Evolutionary conservation across 768 basidiomycete species (phyloP).

Genomic region (Solioccasus polychromus): DNA sequence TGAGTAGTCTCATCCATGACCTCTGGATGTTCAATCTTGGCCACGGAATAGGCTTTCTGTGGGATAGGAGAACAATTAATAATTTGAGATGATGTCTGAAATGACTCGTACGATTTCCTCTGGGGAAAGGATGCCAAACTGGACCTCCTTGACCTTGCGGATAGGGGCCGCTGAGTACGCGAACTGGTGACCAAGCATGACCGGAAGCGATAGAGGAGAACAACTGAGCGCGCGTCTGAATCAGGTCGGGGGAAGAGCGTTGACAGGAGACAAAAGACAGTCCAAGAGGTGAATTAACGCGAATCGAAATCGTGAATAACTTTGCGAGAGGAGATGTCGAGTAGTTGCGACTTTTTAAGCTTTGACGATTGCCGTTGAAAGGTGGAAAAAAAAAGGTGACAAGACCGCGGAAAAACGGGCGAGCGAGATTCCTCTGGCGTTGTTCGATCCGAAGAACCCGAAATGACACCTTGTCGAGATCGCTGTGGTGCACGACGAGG

Average conservation of each 20-base stretch:
- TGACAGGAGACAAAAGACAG: constrained; percentile 2
- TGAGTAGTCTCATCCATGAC: constrained; percentile 95
- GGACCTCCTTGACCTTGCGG: constrained; percentile 95
- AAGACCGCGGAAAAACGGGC: constrained; percentile 13
- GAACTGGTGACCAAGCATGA: constrained; percentile 86
- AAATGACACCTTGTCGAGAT: neutral
- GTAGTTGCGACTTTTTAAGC: constrained; percentile 21
- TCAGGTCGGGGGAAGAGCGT: neutral
- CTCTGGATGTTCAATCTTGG: constrained; percentile 97
- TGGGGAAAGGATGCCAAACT: constrained; percentile 97
- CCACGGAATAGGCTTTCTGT: constrained; percentile 98
- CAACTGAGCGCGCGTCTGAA: constrained; percentile 17
- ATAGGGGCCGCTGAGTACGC: constrained; percentile 92
- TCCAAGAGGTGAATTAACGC: constrained; percentile 26
- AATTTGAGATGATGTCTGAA: neutral
- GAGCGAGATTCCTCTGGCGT: constrained; percentile 1
- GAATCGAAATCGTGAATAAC: constrained; percentile 16
- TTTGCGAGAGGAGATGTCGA: constrained; percentile 5
- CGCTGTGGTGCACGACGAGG: constrained; percentile 11
- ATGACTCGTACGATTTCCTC: constrained; percentile 82
- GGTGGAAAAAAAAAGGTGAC: constrained; percentile 15
- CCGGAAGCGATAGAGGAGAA: constrained; percentile 12
- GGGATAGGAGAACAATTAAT: constrained; percentile 16
- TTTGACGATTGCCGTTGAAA: constrained; percentile 9
- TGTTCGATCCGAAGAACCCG: neutral